These are phyloP conservation scores for Lodderomyces theae DNA, from an alignment of 1,139 yeast species.

Conservation along the genomic window DNA sequence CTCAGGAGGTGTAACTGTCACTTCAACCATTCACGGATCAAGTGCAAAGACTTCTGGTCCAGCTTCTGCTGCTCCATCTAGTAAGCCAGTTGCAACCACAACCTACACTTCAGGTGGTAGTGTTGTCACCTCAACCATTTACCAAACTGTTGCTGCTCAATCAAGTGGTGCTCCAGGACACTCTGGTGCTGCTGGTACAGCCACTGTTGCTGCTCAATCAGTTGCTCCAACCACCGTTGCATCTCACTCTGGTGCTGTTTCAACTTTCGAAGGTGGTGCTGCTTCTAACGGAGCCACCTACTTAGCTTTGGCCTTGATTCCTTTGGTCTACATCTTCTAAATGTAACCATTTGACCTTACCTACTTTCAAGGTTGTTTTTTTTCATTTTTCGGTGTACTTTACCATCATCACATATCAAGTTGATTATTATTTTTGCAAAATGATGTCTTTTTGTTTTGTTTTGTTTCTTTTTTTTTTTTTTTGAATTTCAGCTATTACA, in stretches of 20 bases:
- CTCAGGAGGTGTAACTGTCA: conserved; percentile 13
- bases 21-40: conserved; percentile 10
- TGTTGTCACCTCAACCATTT: conserved; percentile 2
- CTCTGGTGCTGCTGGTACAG: conserved; percentile 12
- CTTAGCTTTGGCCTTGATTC: conserved; percentile 26
- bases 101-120: conserved; percentile 6
- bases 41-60: conserved; percentile 2
- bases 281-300: conserved; percentile 24
- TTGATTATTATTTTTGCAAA: no score
- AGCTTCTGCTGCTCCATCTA: conserved; percentile 2
- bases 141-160: conserved; percentile 14
- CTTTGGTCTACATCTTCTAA: conserved; percentile 26
- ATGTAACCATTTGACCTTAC: conserved; percentile 3
- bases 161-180: conserved; percentile 16
- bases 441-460: no score
- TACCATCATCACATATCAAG: neutral
- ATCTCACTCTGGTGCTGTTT: conserved; percentile 22
- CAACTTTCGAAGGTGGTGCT: conserved; percentile 24
- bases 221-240: conserved; percentile 26
- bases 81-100: conserved; percentile 10
- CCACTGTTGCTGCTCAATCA: conserved; percentile 13
- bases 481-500: no score
- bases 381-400: conserved; percentile 10
- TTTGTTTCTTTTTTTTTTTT: no score
- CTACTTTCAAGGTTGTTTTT: neutral